Evolutionary conservation across 2,329 filamentous ascomycete genomes (phyloP), one percentile per base, ranked within the genome.

Genomic region (Ophiostoma tasmaniense): DNA sequence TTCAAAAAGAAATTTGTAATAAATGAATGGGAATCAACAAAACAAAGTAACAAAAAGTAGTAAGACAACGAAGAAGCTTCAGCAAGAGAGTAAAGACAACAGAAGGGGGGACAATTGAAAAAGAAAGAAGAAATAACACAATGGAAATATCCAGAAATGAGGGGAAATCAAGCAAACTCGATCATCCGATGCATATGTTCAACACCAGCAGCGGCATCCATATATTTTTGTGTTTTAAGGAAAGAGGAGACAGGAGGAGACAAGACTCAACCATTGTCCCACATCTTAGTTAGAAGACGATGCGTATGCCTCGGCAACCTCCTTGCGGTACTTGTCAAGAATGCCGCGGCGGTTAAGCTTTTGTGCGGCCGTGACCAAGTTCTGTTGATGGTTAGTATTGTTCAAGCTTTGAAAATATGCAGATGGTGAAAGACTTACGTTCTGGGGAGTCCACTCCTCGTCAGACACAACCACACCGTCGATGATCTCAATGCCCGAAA

Each of bases 381-480:
- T 82, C 88, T 90, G 73, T 2, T 10, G 28, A 8, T 30, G 33
- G 55, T 67, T 50, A 67, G 66, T 7, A 8, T 25, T 20, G 35
- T 11, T 22, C 28, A 13, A 1, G 13, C 10, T 22, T 59, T 13
- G 17, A 8, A 37, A 14, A 28, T 10, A 39, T 13, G 37, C 37
- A 39, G n/a, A 39, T 39, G 33, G 33, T 4, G 10, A 39, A 39
- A 39, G 2, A 82, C 87, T 84, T 78, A 90, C 88, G 75, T 90
- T 91, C 73, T 90, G 87, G 62, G 89, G 87, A 11, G 88, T 91
- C 89, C 89, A 91, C 77, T 91, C 89, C 78, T 91, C 89, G 71
- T 90, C 88, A 0, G 87, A 86, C 73, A 91, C 75, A 1, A 90
- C 89, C 14, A 91, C 87, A 71, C 89, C 89, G 71, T 90, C 87